Conservation (phyloP, 257 asterid species). For the Solanum infundibuliforme region DNA sequence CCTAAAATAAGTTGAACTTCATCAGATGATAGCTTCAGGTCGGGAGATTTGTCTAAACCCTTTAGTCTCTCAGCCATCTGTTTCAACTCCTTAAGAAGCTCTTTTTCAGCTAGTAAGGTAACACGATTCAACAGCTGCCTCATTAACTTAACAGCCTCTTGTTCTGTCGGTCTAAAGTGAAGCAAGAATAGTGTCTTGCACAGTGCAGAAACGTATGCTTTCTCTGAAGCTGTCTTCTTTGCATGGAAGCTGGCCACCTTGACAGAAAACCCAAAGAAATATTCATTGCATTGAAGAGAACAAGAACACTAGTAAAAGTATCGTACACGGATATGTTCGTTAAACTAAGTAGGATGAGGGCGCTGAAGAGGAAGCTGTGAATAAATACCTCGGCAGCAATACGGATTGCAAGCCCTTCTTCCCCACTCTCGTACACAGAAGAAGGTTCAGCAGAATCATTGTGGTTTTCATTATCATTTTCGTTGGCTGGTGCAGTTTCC, state of each 20-base stretch:
- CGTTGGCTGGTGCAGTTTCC: slow-evolving; percentile 21
- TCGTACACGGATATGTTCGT: neutral
- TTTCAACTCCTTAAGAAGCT: slow-evolving; percentile 55
- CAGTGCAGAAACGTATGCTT: slow-evolving; percentile 60
- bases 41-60: slow-evolving; percentile 52
- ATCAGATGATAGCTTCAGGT: slow-evolving; percentile 41
- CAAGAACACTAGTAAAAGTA: neutral
- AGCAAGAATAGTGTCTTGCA: slow-evolving; percentile 60
- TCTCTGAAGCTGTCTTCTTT: slow-evolving; percentile 81
- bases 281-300: slow-evolving; percentile 5
- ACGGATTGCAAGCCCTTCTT: slow-evolving; percentile 89
- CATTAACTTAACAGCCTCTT: slow-evolving; percentile 59
- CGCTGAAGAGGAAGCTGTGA: neutral
- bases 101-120: slow-evolving; percentile 50
- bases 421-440: slow-evolving; percentile 53
- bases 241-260: slow-evolving; percentile 55
- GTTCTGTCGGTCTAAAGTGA: slow-evolving; percentile 60
- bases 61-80: slow-evolving; percentile 60
- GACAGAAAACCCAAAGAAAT: slow-evolving; percentile 4
- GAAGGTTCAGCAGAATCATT: slow-evolving; percentile 21
- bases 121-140: slow-evolving; percentile 43
- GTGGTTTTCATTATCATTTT: slow-evolving; percentile 19
- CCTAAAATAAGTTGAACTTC: slow-evolving; percentile 50
- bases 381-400: slow-evolving; percentile 70
- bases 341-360: neutral